These are phyloP conservation scores for Emmonsia crescens DNA, from an alignment of 2,329 filamentous ascomycete genomes.

Conservation along the genomic window DNA sequence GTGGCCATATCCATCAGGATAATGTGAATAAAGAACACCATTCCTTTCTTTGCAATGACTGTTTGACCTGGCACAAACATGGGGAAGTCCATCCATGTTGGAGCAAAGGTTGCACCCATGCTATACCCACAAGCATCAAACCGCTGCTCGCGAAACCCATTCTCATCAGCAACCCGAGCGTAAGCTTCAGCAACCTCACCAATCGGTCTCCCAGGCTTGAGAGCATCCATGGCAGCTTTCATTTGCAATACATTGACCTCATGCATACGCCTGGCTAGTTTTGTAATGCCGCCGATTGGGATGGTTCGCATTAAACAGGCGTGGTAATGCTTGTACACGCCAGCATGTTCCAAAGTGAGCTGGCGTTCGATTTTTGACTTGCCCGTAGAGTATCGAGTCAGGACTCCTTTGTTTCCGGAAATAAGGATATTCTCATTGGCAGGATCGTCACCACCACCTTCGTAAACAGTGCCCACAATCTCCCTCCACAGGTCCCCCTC, in stretches of 20 bases:
- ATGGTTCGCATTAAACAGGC: conserved; percentile 26
- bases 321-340: conserved; percentile 26
- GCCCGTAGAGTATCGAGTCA: conserved; percentile 24
- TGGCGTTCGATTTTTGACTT: conserved; percentile 23
- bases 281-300: conserved; percentile 20
- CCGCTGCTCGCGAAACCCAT: conserved; percentile 22
- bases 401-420: conserved; percentile 24
- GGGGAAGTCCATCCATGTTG: conserved; percentile 15
- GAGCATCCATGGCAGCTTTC: conserved; percentile 18
- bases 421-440: conserved; percentile 27
- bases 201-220: conserved; percentile 19
- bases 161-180: conserved; percentile 23
- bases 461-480: conserved; percentile 25
- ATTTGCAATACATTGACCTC: conserved; percentile 21
- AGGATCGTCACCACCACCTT: conserved; percentile 26
- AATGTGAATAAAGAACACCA: conserved; percentile 28
- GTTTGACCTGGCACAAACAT: conserved; percentile 15
- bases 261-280: conserved; percentile 20
- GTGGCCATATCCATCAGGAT: conserved; percentile 27
- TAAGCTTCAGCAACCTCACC: conserved; percentile 21
- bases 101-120: conserved; percentile 21
- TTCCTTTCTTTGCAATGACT: conserved; percentile 17
- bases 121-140: conserved; percentile 23
- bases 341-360: conserved; percentile 25
- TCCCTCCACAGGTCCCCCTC: conserved; percentile 27